Evolutionary conservation across 2,329 filamentous ascomycete genomes (phyloP).

Genomic region (Neopestalotiopsis sp.): DNA sequence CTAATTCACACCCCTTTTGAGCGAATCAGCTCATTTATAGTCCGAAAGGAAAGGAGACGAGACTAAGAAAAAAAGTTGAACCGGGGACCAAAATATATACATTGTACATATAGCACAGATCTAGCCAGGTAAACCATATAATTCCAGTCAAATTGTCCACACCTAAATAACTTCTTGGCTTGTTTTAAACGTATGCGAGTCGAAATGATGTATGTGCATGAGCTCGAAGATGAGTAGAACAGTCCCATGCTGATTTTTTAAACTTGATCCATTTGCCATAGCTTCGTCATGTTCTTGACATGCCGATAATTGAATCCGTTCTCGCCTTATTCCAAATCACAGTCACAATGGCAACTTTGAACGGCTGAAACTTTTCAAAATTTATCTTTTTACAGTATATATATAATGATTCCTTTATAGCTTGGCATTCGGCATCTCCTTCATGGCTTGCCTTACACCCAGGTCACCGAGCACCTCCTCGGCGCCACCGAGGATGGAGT

Average conservation of each 20-base stretch:
- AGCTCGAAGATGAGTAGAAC: too few species aligned
- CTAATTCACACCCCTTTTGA: too few species aligned
- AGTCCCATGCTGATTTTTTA: too few species aligned
- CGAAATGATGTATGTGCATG: too few species aligned
- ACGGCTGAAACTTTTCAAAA: not conserved
- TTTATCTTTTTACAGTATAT: not conserved
- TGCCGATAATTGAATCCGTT: too few species aligned
- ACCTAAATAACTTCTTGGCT: too few species aligned
- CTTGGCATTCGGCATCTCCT: constrained; percentile 84
- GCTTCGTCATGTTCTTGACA: too few species aligned
- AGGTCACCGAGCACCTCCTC: constrained; percentile 85
- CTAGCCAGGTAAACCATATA: not conserved
- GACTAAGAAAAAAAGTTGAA: not conserved
- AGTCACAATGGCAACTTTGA: too few species aligned
- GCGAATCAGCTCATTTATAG: too few species aligned
- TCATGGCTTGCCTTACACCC: constrained; percentile 83
- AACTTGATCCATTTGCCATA: too few species aligned
- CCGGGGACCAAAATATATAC: not conserved
- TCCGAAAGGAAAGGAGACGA: not conserved
- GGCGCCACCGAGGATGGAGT: constrained; percentile 78
- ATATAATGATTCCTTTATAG: constrained; percentile 55
- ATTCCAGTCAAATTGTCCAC: not conserved
- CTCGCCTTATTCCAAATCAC: too few species aligned
- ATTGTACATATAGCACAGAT: not conserved
- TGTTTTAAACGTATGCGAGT: too few species aligned